Percentiles rank a stretch among this genome's conserved stretches.
phyloP scores from a whole-genome alignment of 2,329 filamentous ascomycete species.

The Phialemoniopsis sp. region DNA sequence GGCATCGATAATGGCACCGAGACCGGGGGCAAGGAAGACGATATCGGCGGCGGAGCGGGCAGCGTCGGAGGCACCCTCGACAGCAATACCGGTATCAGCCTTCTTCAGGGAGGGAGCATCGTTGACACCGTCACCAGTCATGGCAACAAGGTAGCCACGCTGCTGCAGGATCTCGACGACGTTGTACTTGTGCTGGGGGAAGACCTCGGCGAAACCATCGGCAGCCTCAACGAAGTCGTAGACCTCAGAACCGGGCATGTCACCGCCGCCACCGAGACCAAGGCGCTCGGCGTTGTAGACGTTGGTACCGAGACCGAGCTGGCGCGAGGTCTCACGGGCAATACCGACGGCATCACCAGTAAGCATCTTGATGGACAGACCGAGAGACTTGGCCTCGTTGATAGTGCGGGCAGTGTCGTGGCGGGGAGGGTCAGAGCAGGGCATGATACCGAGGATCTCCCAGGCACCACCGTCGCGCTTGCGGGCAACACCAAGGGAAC shows the following conservation, averaged over 20 bases:
- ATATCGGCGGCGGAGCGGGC: constrained; percentile 90
- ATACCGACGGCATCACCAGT: constrained; percentile 94
- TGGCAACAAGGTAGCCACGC: constrained; percentile 89
- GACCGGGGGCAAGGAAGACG: constrained; percentile 86
- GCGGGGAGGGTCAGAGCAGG: constrained; percentile 86
- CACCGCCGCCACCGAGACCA: constrained; percentile 82
- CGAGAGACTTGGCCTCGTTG: constrained; percentile 82
- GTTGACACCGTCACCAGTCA: constrained; percentile 96
- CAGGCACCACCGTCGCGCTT: constrained; percentile 78
- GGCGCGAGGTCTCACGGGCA: constrained; percentile 84
- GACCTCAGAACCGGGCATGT: constrained; percentile 90
- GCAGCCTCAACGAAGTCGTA: constrained; percentile 95
- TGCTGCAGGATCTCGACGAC: constrained; percentile 92
- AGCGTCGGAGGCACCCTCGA: constrained; percentile 87
- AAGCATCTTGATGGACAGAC: constrained; percentile 93
- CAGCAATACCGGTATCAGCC: constrained; percentile 93
- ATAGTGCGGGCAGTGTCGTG: constrained; percentile 89
- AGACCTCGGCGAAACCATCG: constrained; percentile 91
- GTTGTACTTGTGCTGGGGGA: constrained; percentile 93
- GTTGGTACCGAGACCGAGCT: constrained; percentile 88
- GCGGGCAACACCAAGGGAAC: constrained; percentile 87
- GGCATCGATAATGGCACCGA: constrained; percentile 88
- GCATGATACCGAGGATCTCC: constrained; percentile 95
- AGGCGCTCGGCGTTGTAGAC: constrained; percentile 92
- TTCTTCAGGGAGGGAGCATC: constrained; percentile 91